These are phyloP conservation scores for Stagonosporopsis rhizophila DNA, from an alignment of 2,329 filamentous ascomycete genomes.

Conservation along the genomic window DNA sequence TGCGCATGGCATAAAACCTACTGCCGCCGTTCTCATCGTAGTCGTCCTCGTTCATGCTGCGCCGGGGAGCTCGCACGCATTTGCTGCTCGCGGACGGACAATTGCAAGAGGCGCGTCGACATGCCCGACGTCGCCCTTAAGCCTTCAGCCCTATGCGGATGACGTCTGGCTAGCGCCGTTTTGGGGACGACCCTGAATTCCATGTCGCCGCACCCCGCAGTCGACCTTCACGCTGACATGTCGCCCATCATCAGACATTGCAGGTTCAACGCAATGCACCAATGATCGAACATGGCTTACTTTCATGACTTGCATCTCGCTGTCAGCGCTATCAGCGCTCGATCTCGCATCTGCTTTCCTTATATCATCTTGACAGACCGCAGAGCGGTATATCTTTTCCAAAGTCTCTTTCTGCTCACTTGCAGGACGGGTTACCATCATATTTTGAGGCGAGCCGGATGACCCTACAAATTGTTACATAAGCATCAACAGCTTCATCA, in stretches of 20 bases:
- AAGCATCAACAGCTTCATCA: too few relatives aligned
- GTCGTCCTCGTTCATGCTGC: conserved; percentile 55
- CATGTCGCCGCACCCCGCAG: background rate
- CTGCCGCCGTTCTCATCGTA: conserved; percentile 53
- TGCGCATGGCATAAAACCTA: conserved; percentile 20
- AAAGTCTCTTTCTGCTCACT: too few relatives aligned
- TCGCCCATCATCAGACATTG: too few relatives aligned
- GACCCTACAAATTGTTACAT: too few relatives aligned
- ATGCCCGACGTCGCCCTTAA: conserved; percentile 12
- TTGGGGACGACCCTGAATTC: background rate
- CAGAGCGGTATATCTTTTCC: too few relatives aligned
- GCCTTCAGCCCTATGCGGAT: conserved; percentile 6
- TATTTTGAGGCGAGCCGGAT: too few relatives aligned
- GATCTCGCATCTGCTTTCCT: background rate
- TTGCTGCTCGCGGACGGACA: conserved; percentile 5
- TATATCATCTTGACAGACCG: too few relatives aligned
- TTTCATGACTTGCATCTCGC: too few relatives aligned
- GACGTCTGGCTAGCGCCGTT: conserved; percentile 10
- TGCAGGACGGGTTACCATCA: too few relatives aligned
- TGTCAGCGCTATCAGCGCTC: background rate
- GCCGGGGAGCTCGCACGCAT: conserved; percentile 19
- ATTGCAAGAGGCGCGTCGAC: background rate
- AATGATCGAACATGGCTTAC: background rate
- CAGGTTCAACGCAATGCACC: too few relatives aligned
- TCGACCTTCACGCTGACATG: background rate